Evolutionary conservation across 495 filamentous ascomycete species (phyloP), one percentile per base, ranked within the genome.

Genomic region (Aspergillus hancockii): DNA sequence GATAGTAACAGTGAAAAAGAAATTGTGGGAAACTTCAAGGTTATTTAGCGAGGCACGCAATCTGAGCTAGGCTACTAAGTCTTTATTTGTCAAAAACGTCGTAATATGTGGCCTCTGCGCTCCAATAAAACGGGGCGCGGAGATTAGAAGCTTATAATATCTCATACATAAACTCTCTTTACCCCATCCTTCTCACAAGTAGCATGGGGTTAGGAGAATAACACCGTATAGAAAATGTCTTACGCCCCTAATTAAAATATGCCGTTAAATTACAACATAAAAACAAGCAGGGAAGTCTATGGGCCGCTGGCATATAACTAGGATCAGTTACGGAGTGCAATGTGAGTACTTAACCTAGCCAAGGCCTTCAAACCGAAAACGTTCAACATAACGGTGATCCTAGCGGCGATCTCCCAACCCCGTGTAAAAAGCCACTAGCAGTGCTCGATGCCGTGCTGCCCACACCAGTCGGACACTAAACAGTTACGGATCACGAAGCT

Each of bases 331-430:
- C 40, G 14, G 18, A 19, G 18, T 43, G 34, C 25, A 16, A 13
- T 38, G n/a, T 22, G n/a, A 19, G 38, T 41, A 25, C 16, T 13
- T 25, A 21, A 3, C 41, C 8, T 32, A 18, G 21, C 51, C 28
- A 63, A 49, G 60, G 30, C 46, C 54, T 60, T 52, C 43, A 55
- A 40, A 19, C 49, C 49, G 31, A 62, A 62, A 60, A 61, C 38
- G 46, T 57, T 61, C 61, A 57, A 22, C 41, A 52, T 41, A 61
- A 58, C 53, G 68, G 65, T 68, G 71, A 73, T 73, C 68, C 71
- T 76, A 68, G 71, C 65, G 71, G 68, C 68, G 73, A 75, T 75
- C 73, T 66, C 51, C 57, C 49, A 63, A 64, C 54, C 55, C 55
- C 54, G 58, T 65, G 63, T 50, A 56, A 60, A 54, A 49, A 51